Evolutionary conservation across 2,329 filamentous ascomycete genomes (phyloP).

Genomic region (Microsporum ferrugineum): DNA sequence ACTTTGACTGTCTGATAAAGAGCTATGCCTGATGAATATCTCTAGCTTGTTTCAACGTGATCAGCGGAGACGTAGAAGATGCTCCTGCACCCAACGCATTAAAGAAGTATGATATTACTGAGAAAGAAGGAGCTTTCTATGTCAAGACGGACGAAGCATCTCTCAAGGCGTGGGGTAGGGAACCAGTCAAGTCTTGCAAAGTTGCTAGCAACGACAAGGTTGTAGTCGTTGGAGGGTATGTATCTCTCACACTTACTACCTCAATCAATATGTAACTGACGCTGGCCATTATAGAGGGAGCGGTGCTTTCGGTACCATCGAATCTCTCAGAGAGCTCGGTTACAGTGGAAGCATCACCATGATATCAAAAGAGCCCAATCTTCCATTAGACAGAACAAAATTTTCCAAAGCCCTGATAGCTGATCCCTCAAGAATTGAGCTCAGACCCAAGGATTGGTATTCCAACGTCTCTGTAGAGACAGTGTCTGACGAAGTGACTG

Average conservation of each 20-base stretch:
- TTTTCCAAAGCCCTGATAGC: constrained; percentile 85
- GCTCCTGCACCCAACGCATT: constrained; percentile 83
- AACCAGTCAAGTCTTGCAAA: constrained; percentile 61
- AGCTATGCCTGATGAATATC: not conserved
- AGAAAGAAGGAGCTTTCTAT: constrained; percentile 75
- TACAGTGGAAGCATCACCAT: constrained; percentile 71
- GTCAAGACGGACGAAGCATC: constrained; percentile 66
- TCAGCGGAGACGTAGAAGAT: constrained; percentile 87
- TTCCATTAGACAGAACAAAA: constrained; percentile 88
- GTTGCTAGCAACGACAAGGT: constrained; percentile 50
- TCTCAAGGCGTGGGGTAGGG: constrained; percentile 65
- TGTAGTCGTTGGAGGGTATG: constrained; percentile 66
- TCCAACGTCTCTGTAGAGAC: constrained; percentile 48
- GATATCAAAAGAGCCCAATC: constrained; percentile 71
- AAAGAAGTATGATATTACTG: constrained; percentile 64
- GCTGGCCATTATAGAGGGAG: constrained; percentile 48
- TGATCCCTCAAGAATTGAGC: constrained; percentile 66
- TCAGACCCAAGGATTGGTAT: constrained; percentile 69
- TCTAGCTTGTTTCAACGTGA: constrained; percentile 79
- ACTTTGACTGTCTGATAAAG: not conserved
- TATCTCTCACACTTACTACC: not conserved
- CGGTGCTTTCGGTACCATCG: constrained; percentile 67
- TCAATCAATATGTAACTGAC: not conserved
- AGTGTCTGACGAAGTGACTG: constrained; percentile 51
- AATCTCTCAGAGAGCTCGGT: constrained; percentile 70